These are phyloP conservation scores for Colletotrichum sp. DNA, from an alignment of 2,329 filamentous ascomycete species.

Conservation along the genomic window DNA sequence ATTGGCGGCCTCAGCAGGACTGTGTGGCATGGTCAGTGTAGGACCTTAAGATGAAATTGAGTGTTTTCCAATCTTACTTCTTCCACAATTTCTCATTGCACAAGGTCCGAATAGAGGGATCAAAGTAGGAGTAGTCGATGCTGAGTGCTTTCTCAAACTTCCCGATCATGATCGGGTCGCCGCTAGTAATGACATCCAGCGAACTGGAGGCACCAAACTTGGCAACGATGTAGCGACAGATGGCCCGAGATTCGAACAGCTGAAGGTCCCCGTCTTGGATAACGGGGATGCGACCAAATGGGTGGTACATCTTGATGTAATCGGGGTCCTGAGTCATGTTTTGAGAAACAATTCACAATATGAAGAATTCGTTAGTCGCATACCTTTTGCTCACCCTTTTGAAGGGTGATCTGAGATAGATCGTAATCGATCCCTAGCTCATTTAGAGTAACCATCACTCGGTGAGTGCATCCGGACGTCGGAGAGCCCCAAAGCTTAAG, in stretches of 20 bases:
- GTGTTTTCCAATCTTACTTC: background rate
- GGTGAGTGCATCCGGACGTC: background rate
- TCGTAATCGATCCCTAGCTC: background rate
- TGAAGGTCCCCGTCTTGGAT: background rate
- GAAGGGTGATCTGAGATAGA: background rate
- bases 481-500: background rate
- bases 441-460: background rate
- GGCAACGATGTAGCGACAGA: background rate
- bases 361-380: background rate
- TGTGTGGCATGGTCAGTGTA: background rate
- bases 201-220: background rate
- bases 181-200: background rate
- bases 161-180: background rate
- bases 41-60: no score
- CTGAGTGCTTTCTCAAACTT: background rate
- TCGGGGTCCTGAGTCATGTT: background rate
- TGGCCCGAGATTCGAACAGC: background rate
- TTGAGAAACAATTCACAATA: background rate
- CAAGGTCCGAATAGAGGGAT: background rate
- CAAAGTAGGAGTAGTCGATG: background rate
- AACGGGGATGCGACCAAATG: background rate
- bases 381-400: background rate
- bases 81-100: background rate
- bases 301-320: background rate
- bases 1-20: background rate